phyloP scores from a whole-genome alignment of 306 rosid genomes.

The Coriaria nepalensis region DNA sequence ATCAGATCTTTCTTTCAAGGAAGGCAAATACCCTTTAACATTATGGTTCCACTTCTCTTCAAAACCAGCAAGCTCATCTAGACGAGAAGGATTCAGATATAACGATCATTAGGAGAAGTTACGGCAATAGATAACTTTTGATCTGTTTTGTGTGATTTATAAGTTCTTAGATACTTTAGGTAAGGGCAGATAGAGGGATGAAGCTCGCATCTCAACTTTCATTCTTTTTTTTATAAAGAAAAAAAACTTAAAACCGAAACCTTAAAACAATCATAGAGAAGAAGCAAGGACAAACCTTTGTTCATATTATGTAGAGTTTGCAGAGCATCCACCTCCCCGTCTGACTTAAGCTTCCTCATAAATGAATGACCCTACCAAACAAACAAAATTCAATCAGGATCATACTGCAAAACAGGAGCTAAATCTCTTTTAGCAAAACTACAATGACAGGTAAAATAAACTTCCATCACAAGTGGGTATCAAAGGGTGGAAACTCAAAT shows the following conservation, averaged over 20 bases:
- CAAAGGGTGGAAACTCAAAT: no score
- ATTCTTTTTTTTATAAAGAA: no score
- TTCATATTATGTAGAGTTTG: conserved; percentile 71
- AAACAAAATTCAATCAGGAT: conserved; percentile 5
- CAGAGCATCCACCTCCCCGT: conserved; percentile 48
- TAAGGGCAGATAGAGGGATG: no score
- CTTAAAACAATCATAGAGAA: not conserved
- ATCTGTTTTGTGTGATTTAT: no score
- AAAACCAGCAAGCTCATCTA: conserved; percentile 68
- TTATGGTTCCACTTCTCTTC: conserved; percentile 68
- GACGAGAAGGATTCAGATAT: not conserved
- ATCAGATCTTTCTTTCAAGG: conserved; percentile 21
- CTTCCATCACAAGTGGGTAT: no score
- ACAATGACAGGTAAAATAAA: no score
- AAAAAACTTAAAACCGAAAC: not conserved
- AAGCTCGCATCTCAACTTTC: no score
- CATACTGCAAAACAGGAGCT: not conserved
- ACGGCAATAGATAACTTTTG: no score
- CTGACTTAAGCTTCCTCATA: conserved; percentile 59
- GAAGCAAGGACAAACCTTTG: conserved; percentile 41
- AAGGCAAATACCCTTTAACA: conserved; percentile 19
- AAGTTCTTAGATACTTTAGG: no score
- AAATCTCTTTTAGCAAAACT: no score
- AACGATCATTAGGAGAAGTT: not conserved
- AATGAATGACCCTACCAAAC: conserved; percentile 64